Conservation (phyloP, 2,329 filamentous ascomycete genomes). For the Mariannaea elegans region DNA sequence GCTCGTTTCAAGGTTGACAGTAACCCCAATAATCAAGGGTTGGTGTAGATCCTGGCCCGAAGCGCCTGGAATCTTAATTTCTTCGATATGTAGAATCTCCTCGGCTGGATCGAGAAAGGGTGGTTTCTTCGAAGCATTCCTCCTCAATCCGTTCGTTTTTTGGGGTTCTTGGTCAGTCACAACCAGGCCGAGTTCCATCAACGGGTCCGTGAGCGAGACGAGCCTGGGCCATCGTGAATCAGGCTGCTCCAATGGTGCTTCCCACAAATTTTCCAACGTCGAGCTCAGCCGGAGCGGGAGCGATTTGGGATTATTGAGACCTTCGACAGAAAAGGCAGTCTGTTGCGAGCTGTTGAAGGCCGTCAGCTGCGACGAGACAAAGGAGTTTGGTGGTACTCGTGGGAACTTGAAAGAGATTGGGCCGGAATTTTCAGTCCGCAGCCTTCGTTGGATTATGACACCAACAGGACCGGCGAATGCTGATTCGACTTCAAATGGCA, state of each 20-base stretch:
- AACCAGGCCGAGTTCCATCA: conserved; percentile 86
- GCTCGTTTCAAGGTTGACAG: conserved; percentile 78
- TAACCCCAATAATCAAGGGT: conserved; percentile 78
- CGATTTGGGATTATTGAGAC: conserved; percentile 63
- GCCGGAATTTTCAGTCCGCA: conserved; percentile 59
- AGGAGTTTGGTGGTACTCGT: conserved; percentile 81
- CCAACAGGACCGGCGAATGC: conserved; percentile 85
- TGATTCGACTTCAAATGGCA: conserved; percentile 93
- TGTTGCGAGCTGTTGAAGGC: conserved; percentile 60
- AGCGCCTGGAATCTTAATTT: conserved; percentile 64
- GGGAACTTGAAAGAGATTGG: conserved; percentile 65
- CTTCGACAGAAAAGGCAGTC: conserved; percentile 65
- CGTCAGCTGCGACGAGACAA: conserved; percentile 74
- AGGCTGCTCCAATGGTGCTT: conserved; percentile 59
- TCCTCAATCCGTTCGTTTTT: conserved; percentile 39
- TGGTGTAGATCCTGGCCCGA: conserved; percentile 49
- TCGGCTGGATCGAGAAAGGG: conserved; percentile 77
- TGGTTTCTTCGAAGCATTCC: conserved; percentile 51
- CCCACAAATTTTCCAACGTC: conserved; percentile 67
- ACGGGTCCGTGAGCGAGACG: conserved; percentile 85
- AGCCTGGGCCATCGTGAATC: conserved; percentile 76
- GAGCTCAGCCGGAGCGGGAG: conserved; percentile 61
- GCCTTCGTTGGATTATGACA: conserved; percentile 85
- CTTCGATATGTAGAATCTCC: conserved; percentile 84
- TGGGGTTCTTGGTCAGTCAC: conserved; percentile 66